These are phyloP conservation scores for Ichthyophthirius multifiliis DNA, from an alignment of 169 alveolate species.

Conservation along the genomic window DNA sequence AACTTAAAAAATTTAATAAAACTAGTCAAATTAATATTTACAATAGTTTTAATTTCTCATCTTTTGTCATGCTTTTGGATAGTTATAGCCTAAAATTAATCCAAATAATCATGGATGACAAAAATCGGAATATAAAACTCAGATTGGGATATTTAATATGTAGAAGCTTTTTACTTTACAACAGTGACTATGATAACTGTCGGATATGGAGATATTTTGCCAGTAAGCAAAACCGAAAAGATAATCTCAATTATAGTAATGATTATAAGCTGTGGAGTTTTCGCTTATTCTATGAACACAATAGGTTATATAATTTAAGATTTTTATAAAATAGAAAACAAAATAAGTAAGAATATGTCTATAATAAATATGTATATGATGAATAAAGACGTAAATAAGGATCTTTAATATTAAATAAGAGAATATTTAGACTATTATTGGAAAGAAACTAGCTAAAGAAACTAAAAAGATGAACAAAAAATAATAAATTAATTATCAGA, in stretches of 20 bases:
- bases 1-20: neutral
- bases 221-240: constrained; percentile 49
- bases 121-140: neutral
- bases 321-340: neutral
- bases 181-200: constrained; percentile 72
- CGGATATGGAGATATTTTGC: constrained; percentile 76
- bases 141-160: constrained; percentile 28
- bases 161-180: constrained; percentile 43
- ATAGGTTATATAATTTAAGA: neutral
- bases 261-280: constrained; percentile 29
- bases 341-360: neutral
- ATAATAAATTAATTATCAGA: constrained; percentile 5
- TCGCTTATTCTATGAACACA: constrained; percentile 12
- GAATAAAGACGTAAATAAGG: neutral
- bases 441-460: constrained; percentile 13
- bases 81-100: neutral
- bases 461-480: neutral
- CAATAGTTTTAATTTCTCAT: neutral
- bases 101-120: neutral
- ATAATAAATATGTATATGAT: neutral
- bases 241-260: constrained; percentile 44
- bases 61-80: neutral
- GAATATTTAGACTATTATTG: constrained; percentile 7
- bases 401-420: neutral
- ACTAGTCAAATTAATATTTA: neutral